Evolutionary conservation across 2,329 filamentous ascomycete species (phyloP).

Genomic region (Sordariomycetes sp.): DNA sequence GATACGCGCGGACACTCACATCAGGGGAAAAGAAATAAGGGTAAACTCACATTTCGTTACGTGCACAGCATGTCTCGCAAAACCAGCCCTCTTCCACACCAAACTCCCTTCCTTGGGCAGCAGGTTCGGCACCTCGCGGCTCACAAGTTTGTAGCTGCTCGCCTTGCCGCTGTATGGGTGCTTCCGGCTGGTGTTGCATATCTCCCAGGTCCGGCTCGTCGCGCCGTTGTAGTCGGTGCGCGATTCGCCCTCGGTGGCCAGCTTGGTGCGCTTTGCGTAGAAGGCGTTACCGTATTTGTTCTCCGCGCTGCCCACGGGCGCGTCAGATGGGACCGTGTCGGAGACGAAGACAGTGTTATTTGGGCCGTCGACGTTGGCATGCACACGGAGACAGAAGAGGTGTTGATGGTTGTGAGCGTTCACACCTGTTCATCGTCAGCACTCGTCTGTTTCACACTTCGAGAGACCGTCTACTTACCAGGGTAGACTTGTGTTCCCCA

Average conservation of each 20-base stretch:
- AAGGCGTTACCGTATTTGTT: conserved; percentile 91
- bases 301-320: conserved; percentile 67
- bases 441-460: not conserved
- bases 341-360: conserved; percentile 80
- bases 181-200: conserved; percentile 74
- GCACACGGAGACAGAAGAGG: conserved; percentile 81
- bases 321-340: conserved; percentile 63
- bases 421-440: conserved; percentile 39
- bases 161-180: conserved; percentile 83
- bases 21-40: not conserved
- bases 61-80: conserved; percentile 78
- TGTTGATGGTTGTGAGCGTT: conserved; percentile 97
- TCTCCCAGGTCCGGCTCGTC: conserved; percentile 82
- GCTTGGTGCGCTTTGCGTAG: conserved; percentile 74
- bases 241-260: conserved; percentile 58
- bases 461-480: not conserved
- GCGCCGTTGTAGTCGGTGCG: conserved; percentile 73
- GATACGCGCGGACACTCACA: too few species aligned
- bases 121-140: conserved; percentile 69
- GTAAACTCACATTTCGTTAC: conserved; percentile 70
- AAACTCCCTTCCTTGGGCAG: conserved; percentile 73
- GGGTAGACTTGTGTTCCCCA: conserved; percentile 92
- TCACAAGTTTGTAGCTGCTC: conserved; percentile 81
- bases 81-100: conserved; percentile 81
- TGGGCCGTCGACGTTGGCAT: conserved; percentile 78